A percentile compares a stretch with the other conserved stretches of the same genome.
These are phyloP conservation scores for Murraya koenigii DNA, from an alignment of 345 rosid species.

Conservation along the genomic window DNA sequence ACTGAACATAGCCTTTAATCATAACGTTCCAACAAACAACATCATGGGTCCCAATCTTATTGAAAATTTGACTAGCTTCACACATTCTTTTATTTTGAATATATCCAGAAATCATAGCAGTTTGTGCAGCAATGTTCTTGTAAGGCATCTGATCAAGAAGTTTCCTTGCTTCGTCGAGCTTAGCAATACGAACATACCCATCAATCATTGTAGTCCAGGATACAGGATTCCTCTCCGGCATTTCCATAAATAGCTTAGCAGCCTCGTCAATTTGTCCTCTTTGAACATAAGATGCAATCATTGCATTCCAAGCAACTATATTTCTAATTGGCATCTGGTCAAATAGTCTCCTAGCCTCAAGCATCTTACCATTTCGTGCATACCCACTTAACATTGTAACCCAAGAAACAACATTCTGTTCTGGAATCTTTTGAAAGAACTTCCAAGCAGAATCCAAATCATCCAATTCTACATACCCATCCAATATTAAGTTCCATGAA, in stretches of 20 bases:
- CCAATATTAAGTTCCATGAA: constrained; percentile 5
- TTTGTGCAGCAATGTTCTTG: constrained; percentile 28
- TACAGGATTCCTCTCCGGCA: constrained; percentile 35
- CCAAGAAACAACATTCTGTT: constrained; percentile 23
- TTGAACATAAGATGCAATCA: constrained; percentile 36
- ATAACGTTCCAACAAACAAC: constrained; percentile 39
- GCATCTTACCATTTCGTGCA: constrained; percentile 20
- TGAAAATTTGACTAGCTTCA: constrained; percentile 33
- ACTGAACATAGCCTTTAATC: constrained; percentile 36
- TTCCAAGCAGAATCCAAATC: constrained; percentile 8
- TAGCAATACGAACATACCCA: constrained; percentile 36
- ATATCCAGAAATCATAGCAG: constrained; percentile 41
- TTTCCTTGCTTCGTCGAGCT: constrained; percentile 36
- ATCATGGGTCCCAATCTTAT: constrained; percentile 26
- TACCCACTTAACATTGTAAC: constrained; percentile 42
- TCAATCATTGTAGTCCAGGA: constrained; percentile 44
- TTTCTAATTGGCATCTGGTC: constrained; percentile 36
- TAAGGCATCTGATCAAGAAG: constrained; percentile 33
- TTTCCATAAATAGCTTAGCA: constrained; percentile 32
- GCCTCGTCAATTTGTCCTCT: constrained; percentile 29
- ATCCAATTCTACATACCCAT: constrained; percentile 6
- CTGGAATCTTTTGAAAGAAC: constrained; percentile 5
- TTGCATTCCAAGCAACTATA: constrained; percentile 43
- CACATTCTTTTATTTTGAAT: constrained; percentile 21
- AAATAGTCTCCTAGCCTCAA: constrained; percentile 33